These are phyloP conservation scores for Acacia confusa DNA, from an alignment of 306 rosid genomes.

Conservation along the genomic window DNA sequence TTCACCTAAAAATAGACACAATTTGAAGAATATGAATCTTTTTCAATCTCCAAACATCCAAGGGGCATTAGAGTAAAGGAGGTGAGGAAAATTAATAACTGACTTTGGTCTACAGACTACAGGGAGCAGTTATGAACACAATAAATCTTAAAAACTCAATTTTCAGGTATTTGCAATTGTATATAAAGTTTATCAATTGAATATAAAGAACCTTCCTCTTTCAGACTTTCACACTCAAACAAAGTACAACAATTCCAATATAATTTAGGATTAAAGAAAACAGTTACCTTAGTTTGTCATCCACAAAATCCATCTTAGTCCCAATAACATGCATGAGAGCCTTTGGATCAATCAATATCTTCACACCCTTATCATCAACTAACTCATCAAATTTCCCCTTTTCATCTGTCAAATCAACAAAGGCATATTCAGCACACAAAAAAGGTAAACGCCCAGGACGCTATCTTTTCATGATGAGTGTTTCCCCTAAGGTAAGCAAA, in stretches of 20 bases:
- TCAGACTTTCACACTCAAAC: neutral
- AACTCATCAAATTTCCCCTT: slow-evolving; percentile 91
- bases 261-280: slow-evolving; percentile 4
- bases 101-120: neutral
- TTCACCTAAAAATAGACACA: neutral
- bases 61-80: neutral
- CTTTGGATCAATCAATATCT: slow-evolving; percentile 88
- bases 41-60: neutral
- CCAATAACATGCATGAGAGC: slow-evolving; percentile 98
- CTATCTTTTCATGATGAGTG: neutral
- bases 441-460: neutral
- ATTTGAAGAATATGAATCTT: neutral
- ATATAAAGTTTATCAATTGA: neutral
- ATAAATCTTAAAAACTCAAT: neutral
- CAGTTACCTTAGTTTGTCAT: slow-evolving; percentile 85
- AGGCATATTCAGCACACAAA: neutral
- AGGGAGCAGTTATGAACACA: neutral
- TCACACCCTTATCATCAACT: slow-evolving; percentile 90
- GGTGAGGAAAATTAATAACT: neutral
- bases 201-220: neutral
- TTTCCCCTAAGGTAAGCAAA: neutral
- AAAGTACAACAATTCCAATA: neutral
- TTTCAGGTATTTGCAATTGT: neutral
- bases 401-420: slow-evolving; percentile 60
- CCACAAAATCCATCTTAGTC: slow-evolving; percentile 95